phyloP scores from a whole-genome alignment of 2,329 filamentous ascomycete genomes.

The Lomentospora prolificans region DNA sequence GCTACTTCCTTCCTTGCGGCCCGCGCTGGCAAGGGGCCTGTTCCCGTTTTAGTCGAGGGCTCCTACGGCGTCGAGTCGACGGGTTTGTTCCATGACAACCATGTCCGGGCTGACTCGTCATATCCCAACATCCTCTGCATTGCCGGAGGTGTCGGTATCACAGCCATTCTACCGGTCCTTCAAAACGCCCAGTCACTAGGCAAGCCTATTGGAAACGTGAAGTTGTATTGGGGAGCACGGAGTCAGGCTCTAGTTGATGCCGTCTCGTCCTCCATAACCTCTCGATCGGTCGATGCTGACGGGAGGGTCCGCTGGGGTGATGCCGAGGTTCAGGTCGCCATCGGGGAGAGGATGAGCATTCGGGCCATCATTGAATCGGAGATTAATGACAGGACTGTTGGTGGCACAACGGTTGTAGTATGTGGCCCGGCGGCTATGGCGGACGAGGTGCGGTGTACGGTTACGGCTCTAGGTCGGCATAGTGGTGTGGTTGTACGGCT shows the following conservation, averaged over 20 bases:
- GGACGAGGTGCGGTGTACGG: slow-evolving; percentile 19
- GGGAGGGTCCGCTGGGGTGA: slow-evolving; percentile 15
- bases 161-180: slow-evolving; percentile 19
- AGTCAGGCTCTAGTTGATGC: slow-evolving; percentile 16
- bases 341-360: slow-evolving; percentile 20
- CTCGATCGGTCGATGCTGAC: slow-evolving; percentile 3
- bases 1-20: slow-evolving; percentile 15
- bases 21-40: slow-evolving; percentile 7
- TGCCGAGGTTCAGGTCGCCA: slow-evolving; percentile 18
- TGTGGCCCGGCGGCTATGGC: slow-evolving; percentile 21
- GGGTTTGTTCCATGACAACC: not conserved
- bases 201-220: slow-evolving; percentile 16
- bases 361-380: slow-evolving; percentile 17
- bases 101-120: not conserved
- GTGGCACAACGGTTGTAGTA: slow-evolving; percentile 19
- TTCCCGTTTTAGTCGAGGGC: slow-evolving; percentile 20
- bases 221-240: slow-evolving; percentile 21
- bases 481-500: slow-evolving; percentile 14
- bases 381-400: slow-evolving; percentile 11
- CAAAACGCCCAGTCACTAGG: slow-evolving; percentile 14
- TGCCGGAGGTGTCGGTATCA: slow-evolving; percentile 22
- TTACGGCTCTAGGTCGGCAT: slow-evolving; percentile 17
- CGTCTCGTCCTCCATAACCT: slow-evolving; percentile 8
- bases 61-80: slow-evolving; percentile 15
- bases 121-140: slow-evolving; percentile 18